Conservation (phyloP, 1,284 basidiomycete genomes). For the Boletellus dicymbophilus region DNA sequence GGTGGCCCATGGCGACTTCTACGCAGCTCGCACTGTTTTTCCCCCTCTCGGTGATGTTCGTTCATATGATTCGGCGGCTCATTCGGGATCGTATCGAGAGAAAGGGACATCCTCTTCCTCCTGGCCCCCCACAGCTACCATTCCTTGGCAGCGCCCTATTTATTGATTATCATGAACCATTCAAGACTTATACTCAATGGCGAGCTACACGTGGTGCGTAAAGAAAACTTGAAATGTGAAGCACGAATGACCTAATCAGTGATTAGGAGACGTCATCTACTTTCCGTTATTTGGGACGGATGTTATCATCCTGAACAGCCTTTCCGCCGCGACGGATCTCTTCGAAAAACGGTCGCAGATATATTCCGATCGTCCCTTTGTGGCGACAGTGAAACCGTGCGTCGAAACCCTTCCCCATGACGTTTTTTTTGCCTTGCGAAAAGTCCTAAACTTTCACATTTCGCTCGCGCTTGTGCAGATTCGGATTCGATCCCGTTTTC, state of each 20-base stretch:
- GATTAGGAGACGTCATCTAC: constrained; percentile 24
- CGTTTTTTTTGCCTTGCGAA: neutral
- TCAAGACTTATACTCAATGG: constrained; percentile 22
- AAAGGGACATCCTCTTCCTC: constrained; percentile 15
- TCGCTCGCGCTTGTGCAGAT: constrained; percentile 11
- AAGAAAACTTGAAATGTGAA: neutral
- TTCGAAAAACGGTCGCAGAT: constrained; percentile 22
- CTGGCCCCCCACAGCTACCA: constrained; percentile 16
- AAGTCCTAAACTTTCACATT: too few relatives aligned
- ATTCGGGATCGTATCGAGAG: constrained; percentile 9
- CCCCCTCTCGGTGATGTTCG: neutral
- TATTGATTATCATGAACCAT: constrained; percentile 12
- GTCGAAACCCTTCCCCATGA: neutral
- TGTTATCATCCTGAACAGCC: constrained; percentile 21
- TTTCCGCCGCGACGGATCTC: constrained; percentile 11
- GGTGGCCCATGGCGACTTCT: constrained; percentile 5
- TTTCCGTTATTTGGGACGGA: constrained; percentile 19
- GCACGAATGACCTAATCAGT: neutral
- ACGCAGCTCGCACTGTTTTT: constrained; percentile 5
- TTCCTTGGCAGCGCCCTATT: constrained; percentile 18
- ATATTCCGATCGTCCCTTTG: constrained; percentile 23
- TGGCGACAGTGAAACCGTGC: constrained; percentile 18
- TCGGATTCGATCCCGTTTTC: constrained; percentile 16
- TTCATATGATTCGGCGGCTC: constrained; percentile 1
- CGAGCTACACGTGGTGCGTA: constrained; percentile 17